phyloP scores from a whole-genome alignment of 257 asterid species.

The Solanum chilense region DNA sequence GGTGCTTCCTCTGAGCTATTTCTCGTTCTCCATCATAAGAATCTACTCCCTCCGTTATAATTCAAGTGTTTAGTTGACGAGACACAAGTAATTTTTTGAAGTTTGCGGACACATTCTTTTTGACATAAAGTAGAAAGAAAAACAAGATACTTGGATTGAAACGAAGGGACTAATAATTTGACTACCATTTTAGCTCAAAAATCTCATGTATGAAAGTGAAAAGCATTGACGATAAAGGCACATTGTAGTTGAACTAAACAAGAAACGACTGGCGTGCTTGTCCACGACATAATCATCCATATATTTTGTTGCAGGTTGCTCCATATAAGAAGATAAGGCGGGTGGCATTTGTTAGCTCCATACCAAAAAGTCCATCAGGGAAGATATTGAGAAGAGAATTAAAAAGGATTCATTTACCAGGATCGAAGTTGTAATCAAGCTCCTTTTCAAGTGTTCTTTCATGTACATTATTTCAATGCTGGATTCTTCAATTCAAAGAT shows the following conservation, averaged over 20 bases:
- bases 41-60: background rate
- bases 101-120: background rate
- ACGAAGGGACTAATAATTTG: background rate
- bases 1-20: conserved; percentile 12
- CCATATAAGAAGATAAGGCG: conserved; percentile 48
- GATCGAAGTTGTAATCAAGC: conserved; percentile 18
- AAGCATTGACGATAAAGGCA: background rate
- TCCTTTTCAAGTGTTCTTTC: background rate
- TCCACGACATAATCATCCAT: background rate
- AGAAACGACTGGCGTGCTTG: background rate
- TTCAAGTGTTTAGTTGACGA: background rate
- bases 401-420: conserved; percentile 9
- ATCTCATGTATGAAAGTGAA: background rate
- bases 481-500: background rate
- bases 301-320: conserved; percentile 26
- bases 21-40: background rate
- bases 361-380: conserved; percentile 42
- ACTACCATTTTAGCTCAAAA: background rate
- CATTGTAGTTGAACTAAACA: background rate
- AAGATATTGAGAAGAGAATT: conserved; percentile 44
- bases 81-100: background rate
- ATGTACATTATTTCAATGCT: background rate
- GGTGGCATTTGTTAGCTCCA: conserved; percentile 27
- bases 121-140: background rate
- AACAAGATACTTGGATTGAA: background rate